A percentile compares a stretch with the other conserved stretches of the same genome.
phyloP scores from a whole-genome alignment of 2,329 filamentous ascomycete species.

The Corniculantispora saksenae region DNA sequence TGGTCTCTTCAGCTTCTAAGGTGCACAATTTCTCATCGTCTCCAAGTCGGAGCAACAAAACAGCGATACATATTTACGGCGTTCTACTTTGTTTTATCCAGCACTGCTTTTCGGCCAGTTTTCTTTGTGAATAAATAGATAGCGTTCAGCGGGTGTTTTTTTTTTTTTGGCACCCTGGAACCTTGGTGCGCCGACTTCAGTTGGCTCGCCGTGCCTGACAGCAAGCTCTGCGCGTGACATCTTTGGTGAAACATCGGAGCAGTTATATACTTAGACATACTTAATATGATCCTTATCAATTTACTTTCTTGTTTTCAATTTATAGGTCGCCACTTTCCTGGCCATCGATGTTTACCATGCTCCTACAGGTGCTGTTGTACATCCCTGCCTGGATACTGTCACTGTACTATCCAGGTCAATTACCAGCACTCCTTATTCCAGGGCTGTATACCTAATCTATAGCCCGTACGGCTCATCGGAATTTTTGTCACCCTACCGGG shows the following conservation, averaged over 20 bases:
- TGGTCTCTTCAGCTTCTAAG: constrained; percentile 56
- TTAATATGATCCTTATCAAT: background rate
- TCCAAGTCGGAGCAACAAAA: background rate
- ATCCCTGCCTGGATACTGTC: too few relatives aligned
- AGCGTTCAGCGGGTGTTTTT: background rate
- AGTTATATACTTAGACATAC: background rate
- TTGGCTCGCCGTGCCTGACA: background rate
- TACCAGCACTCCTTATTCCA: background rate
- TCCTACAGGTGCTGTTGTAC: too few relatives aligned
- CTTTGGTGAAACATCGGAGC: background rate
- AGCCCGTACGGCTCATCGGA: background rate
- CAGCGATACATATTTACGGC: constrained; percentile 10
- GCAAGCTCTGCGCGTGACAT: background rate
- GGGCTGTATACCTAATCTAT: background rate
- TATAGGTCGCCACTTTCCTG: too few relatives aligned
- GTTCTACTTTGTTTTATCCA: background rate
- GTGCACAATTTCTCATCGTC: background rate
- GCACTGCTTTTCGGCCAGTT: background rate
- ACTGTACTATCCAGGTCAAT: too few relatives aligned
- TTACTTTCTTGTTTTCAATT: too few relatives aligned
- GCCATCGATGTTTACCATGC: too few relatives aligned
- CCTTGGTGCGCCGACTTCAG: background rate
- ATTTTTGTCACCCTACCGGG: background rate
- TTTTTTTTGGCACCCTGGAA: background rate
- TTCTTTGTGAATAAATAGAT: background rate